A percentile compares a stretch with the other conserved stretches of the same genome.
phyloP scores from a whole-genome alignment of 1,284 basidiomycete species.

The Kwoniella shivajii region DNA sequence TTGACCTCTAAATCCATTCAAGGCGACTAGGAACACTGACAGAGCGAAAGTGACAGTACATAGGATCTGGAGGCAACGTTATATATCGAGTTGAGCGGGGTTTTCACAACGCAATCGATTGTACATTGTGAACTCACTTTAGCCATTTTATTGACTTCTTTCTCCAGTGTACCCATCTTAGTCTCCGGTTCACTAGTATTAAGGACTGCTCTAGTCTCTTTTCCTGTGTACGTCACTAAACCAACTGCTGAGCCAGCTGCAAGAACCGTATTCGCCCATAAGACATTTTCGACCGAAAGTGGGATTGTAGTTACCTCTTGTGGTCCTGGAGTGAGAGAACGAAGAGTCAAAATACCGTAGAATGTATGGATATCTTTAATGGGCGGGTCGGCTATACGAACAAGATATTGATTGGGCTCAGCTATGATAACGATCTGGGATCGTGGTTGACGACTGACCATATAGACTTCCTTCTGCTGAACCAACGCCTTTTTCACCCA shows the following conservation, averaged over 20 bases:
- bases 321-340: conserved; percentile 57
- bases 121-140: conserved; percentile 63
- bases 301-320: conserved; percentile 70
- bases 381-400: conserved; percentile 75
- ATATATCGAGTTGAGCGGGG: no score
- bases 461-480: conserved; percentile 80
- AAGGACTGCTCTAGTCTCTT: conserved; percentile 97
- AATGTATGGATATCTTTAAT: conserved; percentile 98
- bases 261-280: conserved; percentile 98
- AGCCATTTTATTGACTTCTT: conserved; percentile 93
- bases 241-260: conserved; percentile 93
- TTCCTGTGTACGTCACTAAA: conserved; percentile 89
- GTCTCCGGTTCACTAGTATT: conserved; percentile 97
- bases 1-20: conserved; percentile 93
- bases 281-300: conserved; percentile 86
- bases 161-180: conserved; percentile 87
- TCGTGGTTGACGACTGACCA: conserved; percentile 58
- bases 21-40: conserved; percentile 85
- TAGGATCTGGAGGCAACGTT: conserved; percentile 66
- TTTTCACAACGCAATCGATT: neutral
- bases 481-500: conserved; percentile 70
- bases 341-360: conserved; percentile 85
- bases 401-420: conserved; percentile 1
- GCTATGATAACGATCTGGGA: neutral
- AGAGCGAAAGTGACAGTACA: conserved; percentile 91